A percentile compares a stretch with the other conserved stretches of the same genome.
Evolutionary conservation across 1,284 basidiomycete species (phyloP).

Genomic region (Boletus subluridellus): DNA sequence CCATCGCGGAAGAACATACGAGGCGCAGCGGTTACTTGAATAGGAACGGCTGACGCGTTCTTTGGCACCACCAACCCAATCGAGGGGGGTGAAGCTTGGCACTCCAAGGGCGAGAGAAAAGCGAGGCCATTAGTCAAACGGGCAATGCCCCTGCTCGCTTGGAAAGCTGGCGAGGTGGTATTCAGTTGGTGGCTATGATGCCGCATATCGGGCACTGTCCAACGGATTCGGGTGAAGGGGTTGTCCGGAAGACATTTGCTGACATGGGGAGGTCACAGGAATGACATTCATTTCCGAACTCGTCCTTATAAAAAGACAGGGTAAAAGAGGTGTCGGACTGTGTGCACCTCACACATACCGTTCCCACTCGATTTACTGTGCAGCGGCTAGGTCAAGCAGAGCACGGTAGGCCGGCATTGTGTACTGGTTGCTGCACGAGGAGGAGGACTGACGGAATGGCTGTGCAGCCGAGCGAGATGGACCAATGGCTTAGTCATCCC

Average conservation of each 20-base stretch:
- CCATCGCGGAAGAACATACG: conserved; percentile 28
- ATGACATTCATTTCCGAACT: conserved; percentile 36
- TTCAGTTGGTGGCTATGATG: conserved; percentile 30
- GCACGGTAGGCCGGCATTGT: conserved; percentile 21
- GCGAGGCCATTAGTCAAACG: conserved; percentile 32
- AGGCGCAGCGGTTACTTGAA: conserved; percentile 25
- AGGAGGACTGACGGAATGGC: conserved; percentile 25
- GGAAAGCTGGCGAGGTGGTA: conserved; percentile 18
- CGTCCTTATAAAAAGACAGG: conserved; percentile 32
- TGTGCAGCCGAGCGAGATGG: conserved; percentile 27
- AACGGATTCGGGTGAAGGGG: conserved; percentile 34
- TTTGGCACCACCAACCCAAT: conserved; percentile 13
- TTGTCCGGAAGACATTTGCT: conserved; percentile 29
- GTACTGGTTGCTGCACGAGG: conserved; percentile 21
- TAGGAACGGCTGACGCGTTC: conserved; percentile 16
- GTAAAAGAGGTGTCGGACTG: conserved; percentile 13
- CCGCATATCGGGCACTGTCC: conserved; percentile 23
- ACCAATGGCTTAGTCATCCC: conserved; percentile 34
- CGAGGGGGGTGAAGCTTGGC: conserved; percentile 23
- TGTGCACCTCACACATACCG: conserved; percentile 27
- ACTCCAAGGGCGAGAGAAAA: conserved; percentile 21
- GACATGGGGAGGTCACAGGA: conserved; percentile 28
- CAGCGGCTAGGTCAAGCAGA: conserved; percentile 1
- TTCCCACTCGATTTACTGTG: conserved; percentile 8
- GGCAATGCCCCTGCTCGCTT: conserved; percentile 32